These are phyloP conservation scores for Erythrobasidium yunnanense DNA, from an alignment of 768 basidiomycete species.

Conservation along the genomic window DNA sequence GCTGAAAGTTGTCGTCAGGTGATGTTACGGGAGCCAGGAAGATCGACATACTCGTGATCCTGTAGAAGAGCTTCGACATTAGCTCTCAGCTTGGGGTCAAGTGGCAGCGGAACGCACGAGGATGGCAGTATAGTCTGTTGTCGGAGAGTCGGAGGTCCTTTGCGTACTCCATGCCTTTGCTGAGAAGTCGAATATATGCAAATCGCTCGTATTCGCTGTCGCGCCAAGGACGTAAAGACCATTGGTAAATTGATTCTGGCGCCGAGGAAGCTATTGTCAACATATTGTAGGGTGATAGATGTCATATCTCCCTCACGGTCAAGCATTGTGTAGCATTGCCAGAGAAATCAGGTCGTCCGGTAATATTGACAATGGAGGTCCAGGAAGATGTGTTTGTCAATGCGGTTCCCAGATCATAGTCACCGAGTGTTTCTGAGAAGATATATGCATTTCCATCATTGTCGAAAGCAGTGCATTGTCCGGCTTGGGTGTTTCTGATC, in stretches of 20 bases:
- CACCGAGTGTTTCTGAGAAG: slow-evolving; percentile 1
- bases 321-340: slow-evolving; percentile 16
- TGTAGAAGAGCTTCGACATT: neutral
- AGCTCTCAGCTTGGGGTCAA: neutral
- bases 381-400: neutral
- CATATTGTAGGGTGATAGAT: neutral
- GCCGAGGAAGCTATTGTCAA: neutral
- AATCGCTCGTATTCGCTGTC: neutral
- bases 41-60: slow-evolving; percentile 22
- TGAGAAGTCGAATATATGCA: slow-evolving; percentile 12
- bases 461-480: slow-evolving; percentile 7
- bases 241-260: slow-evolving; percentile 25
- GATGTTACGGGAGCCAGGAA: neutral
- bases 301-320: neutral
- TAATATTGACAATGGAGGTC: neutral
- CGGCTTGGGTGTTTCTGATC: neutral
- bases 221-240: slow-evolving; percentile 22
- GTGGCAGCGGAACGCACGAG: neutral
- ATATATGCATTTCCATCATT: neutral
- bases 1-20: neutral
- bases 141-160: neutral
- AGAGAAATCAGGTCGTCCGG: slow-evolving; percentile 19
- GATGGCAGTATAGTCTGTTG: neutral
- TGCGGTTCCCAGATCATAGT: neutral
- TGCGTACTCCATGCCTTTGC: slow-evolving; percentile 6